Base-by-base conservation (phyloP, 495 filamentous ascomycete species). In the Achaetomiella virescens region DNA sequence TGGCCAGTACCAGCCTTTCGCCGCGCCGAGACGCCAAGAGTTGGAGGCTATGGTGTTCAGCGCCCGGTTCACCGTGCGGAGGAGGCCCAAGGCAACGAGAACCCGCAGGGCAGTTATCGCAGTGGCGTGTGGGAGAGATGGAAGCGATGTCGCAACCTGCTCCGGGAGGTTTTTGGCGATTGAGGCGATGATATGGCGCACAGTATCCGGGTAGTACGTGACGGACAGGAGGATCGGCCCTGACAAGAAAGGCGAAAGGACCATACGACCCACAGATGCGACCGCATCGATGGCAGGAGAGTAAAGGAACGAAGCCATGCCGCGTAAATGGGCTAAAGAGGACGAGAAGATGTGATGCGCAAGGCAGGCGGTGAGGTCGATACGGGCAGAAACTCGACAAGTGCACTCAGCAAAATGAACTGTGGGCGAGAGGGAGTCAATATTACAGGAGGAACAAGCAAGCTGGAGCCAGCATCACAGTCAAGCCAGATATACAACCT, bases 1-100 rank as follows among this genome's bases (percentile, higher is more conserved):
- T 27, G 73, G 64, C 82, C 83, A 88, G 70, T 84, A 74, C 60
- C 60, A 59, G 48, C 49, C 48, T 0, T n/a, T 29, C 0, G 25
- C 20, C 14, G 59, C 43, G 17, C 18, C 25, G 15, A 57, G 35
- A 6, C 72, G 74, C 65, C 72, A 78, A 35, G 65, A 69, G 2
- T 67, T 66, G 2, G 57, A 20, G 1, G 69, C 70, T 42, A 66
- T 51, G 7, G 76, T 76, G 64, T 81, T 83, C 29, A 79, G 59
- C 0, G 72, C 66, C 65, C 71, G 67, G 52, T 71, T 68, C 22
- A 66, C 72, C 12, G 79, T 63, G 29, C 62, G 59, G 42, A 66
- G 54, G 63, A 81, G 78, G 48, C 70, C 63, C 21, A 73, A 63
- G 41, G 66, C 68, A 21, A 79, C 37, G 5, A 80, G 21, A 4